phyloP scores from a whole-genome alignment of 2,329 filamentous ascomycete species.

The Penicillium sp. region DNA sequence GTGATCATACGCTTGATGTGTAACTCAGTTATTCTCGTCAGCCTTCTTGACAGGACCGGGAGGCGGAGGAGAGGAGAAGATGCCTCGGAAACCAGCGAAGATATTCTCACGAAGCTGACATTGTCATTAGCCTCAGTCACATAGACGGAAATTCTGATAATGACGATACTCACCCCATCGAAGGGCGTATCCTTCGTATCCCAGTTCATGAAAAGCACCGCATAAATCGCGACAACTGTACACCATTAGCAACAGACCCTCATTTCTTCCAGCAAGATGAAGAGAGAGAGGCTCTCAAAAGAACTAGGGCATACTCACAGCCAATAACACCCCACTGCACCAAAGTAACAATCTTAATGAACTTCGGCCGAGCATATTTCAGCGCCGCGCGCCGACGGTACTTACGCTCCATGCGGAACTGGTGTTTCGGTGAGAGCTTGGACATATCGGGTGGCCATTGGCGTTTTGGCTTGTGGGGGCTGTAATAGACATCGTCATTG shows the following conservation, averaged over 20 bases:
- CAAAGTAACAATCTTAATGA: conserved; percentile 62
- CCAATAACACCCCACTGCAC: conserved; percentile 59
- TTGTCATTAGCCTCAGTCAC: conserved; percentile 4
- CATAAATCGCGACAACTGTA: conserved; percentile 48
- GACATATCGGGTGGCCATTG: conserved; percentile 68
- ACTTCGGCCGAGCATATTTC: conserved; percentile 63
- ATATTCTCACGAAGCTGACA: conserved; percentile 39
- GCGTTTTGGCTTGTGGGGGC: conserved; percentile 64
- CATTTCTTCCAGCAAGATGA: background rate
- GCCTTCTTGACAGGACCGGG: conserved; percentile 30
- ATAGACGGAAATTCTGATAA: background rate
- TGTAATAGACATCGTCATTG: conserved; percentile 48
- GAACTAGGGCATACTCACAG: conserved; percentile 44
- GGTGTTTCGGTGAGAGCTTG: conserved; percentile 65
- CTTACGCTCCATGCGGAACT: conserved; percentile 69
- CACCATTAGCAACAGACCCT: conserved; percentile 13
- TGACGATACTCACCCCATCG: conserved; percentile 39
- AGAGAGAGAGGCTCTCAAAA: background rate
- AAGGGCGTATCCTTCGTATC: conserved; percentile 46
- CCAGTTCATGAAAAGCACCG: conserved; percentile 51
- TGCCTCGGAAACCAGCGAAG: conserved; percentile 35
- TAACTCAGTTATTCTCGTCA: conserved; percentile 20
- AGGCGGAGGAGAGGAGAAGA: conserved; percentile 39
- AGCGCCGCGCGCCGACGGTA: conserved; percentile 65
- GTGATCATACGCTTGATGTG: background rate